Conservation (phyloP, 306 rosid species). For the Castanospermum australe region DNA sequence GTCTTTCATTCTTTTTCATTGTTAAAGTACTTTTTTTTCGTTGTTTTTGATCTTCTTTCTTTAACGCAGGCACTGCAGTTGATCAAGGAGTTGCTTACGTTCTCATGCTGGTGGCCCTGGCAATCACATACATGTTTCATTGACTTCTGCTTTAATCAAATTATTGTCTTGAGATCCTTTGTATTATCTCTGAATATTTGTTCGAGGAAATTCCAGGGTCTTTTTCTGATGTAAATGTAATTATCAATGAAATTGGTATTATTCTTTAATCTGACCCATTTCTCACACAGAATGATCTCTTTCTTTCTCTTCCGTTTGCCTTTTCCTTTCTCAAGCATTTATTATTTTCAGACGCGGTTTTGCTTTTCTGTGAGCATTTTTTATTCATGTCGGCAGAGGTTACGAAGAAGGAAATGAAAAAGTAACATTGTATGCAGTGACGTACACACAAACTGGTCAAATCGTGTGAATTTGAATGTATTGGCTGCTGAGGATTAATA, state of each 20-base stretch:
- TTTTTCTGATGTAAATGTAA: neutral
- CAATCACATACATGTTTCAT: slow-evolving; percentile 55
- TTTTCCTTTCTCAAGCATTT: neutral
- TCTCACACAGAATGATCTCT: neutral
- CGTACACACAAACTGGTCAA: neutral
- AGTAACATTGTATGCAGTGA: neutral
- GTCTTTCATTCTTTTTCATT: neutral
- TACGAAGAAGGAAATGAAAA: neutral
- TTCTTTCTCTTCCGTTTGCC: neutral
- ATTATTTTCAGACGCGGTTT: neutral
- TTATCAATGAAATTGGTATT: neutral
- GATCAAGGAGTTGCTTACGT: slow-evolving; percentile 71
- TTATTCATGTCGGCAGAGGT: neutral
- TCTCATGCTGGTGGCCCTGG: slow-evolving; percentile 59
- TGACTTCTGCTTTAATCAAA: slow-evolving; percentile 21
- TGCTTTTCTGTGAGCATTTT: neutral
- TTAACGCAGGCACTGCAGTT: slow-evolving; percentile 45
- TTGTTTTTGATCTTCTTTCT: neutral
- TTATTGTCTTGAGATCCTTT: neutral
- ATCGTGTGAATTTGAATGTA: neutral
- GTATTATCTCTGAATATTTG: slow-evolving; percentile 16
- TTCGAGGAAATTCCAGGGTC: neutral
- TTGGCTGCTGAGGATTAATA: neutral
- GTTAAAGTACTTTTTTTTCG: neutral
- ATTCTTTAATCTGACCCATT: neutral